Percentiles rank a stretch among this genome's conserved stretches.
These are phyloP conservation scores for Stachybotrys elegans DNA, from an alignment of 2,329 filamentous ascomycete species.

Conservation along the genomic window DNA sequence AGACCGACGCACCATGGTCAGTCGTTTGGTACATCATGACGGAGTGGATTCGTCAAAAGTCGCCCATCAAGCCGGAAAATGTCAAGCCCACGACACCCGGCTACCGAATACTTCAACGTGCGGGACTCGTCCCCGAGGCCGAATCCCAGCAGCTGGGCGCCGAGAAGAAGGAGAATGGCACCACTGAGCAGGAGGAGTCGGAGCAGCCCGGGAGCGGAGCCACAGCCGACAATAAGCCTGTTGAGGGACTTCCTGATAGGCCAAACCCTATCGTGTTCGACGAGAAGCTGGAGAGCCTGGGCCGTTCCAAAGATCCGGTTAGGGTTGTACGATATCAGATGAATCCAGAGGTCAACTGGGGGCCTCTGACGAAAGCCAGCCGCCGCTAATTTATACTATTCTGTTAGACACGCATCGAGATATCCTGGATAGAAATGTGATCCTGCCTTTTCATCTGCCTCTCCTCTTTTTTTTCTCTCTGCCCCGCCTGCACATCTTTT, in stretches of 20 bases:
- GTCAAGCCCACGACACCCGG: constrained; percentile 68
- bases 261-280: constrained; percentile 60
- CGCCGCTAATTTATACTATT: constrained; percentile 50
- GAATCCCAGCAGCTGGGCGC: constrained; percentile 19
- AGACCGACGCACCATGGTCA: constrained; percentile 87
- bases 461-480: no score
- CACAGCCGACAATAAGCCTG: constrained; percentile 34
- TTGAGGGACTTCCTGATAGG: constrained; percentile 17
- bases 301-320: constrained; percentile 62
- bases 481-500: no score
- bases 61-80: constrained; percentile 68
- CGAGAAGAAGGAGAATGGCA: constrained; percentile 24
- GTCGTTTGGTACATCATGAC: constrained; percentile 91
- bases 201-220: constrained; percentile 13
- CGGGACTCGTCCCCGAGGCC: constrained; percentile 14
- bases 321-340: constrained; percentile 81
- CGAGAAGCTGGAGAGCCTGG: constrained; percentile 69
- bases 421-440: no score
- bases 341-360: constrained; percentile 92
- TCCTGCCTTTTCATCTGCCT: no score
- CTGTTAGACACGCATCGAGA: no score
- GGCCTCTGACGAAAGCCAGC: constrained; percentile 64
- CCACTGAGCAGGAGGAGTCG: constrained; percentile 12
- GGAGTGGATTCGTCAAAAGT: constrained; percentile 81
- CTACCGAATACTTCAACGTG: constrained; percentile 56